Base-by-base conservation (phyloP, 805 yeast species). In the Candida broadrunensis region DNA sequence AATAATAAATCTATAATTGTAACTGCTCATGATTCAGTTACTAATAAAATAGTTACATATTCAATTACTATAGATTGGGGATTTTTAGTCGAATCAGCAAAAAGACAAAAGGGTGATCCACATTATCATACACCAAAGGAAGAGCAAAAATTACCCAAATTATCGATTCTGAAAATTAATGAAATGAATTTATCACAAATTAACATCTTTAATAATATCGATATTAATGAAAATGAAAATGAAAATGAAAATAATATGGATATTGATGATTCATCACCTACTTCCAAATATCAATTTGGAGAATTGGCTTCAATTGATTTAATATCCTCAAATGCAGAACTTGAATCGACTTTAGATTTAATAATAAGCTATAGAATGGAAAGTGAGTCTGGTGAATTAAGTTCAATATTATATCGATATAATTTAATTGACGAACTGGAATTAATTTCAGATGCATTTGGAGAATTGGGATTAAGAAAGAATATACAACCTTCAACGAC, bases 61-160 rank as follows among this genome's bases (percentile, higher is more conserved):
- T 51, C 58, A 18, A 52, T 80, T 3, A 36, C 49, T 0, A 61
- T 81, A 9, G 73, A 79, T 44, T 83, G 87, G 87, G 83, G 81
- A 1, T 73, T 63, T 42, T 55, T 78, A 23, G 57, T 61, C 1
- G 71, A 66, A 30, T 69, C 81, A 3, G 77, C 81, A 6, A 64
- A 63, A 35, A 65, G 67, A 25, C 72, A 75, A 41, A 63, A 67
- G 36, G 60, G 64, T 12, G 72, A 67, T 38, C 80, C 80, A 7
- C 72, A 71, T 44, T 77, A 62, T 49, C 71, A 70, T 44, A 77
- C 80, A 0, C 80, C 81, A 1, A 67, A 64, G 23, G 72, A 67
- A 15, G 57, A 58, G 26, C 74, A 66, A 47, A 63, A 46, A 12
- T 52, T 59, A 3, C 83, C 84, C 2, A 54, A 43, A 3, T 38